Evolutionary conservation across 2,329 filamentous ascomycete species (phyloP).

Genomic region (Tympanopsis confertula): DNA sequence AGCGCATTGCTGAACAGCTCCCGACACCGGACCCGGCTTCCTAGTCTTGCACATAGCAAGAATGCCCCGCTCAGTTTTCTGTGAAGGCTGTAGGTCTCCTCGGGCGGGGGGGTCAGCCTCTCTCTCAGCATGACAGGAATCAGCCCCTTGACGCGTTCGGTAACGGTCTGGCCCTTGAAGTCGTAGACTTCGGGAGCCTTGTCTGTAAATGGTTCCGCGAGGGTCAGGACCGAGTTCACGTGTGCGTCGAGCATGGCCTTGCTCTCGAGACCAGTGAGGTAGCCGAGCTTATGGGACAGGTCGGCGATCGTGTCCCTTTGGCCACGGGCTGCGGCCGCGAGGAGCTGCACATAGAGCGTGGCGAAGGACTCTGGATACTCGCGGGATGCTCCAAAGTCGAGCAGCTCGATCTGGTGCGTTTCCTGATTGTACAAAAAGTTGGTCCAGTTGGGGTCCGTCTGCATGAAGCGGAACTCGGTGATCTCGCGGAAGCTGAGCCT

Average conservation of each 20-base stretch:
- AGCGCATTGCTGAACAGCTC: constrained; percentile 62
- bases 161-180: constrained; percentile 90
- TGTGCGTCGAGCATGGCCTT: constrained; percentile 84
- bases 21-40: constrained; percentile 70
- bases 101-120: constrained; percentile 77
- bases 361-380: constrained; percentile 77
- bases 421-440: constrained; percentile 85
- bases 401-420: constrained; percentile 67
- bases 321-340: constrained; percentile 65
- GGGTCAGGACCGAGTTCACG: constrained; percentile 72
- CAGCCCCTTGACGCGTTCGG: constrained; percentile 73
- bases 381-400: constrained; percentile 89
- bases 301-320: constrained; percentile 53
- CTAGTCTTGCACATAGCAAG: constrained; percentile 74
- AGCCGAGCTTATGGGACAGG: constrained; percentile 69
- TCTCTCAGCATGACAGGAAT: constrained; percentile 92
- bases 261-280: constrained; percentile 84
- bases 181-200: constrained; percentile 76
- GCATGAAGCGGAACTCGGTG: constrained; percentile 93
- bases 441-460: constrained; percentile 98
- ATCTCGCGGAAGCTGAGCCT: constrained; percentile 88
- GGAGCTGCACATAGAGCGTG: constrained; percentile 64
- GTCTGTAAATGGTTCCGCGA: constrained; percentile 79
- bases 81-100: constrained; percentile 94
- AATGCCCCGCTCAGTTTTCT: constrained; percentile 93